Percentiles rank a stretch among this genome's conserved stretches.
Conservation (phyloP, 441 rosid genomes). For the Pelargonium myrrhifolium region DNA sequence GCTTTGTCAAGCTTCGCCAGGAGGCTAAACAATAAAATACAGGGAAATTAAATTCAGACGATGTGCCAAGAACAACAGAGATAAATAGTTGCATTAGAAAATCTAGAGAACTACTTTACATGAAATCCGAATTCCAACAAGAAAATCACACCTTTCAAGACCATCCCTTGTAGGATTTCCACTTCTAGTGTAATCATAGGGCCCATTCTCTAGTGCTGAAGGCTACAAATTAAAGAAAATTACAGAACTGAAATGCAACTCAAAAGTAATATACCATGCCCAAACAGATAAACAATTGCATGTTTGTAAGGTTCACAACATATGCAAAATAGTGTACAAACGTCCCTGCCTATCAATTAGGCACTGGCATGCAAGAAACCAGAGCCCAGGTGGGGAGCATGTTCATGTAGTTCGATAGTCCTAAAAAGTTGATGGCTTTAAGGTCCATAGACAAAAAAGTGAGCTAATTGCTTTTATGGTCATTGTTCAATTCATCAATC, state of each 20-base stretch:
- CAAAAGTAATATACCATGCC: not conserved
- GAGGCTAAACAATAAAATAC: constrained; percentile 40
- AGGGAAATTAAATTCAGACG: constrained; percentile 2
- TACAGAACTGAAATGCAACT: too few relatives aligned
- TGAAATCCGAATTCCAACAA: not conserved
- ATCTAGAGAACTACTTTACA: constrained; percentile 7
- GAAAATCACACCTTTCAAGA: constrained; percentile 54
- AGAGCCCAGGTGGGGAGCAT: too few relatives aligned
- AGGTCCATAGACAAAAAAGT: too few relatives aligned
- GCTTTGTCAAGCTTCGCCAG: constrained; percentile 93
- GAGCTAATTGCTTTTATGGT: too few relatives aligned
- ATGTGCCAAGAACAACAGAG: constrained; percentile 1
- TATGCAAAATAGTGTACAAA: not conserved
- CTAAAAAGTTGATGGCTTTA: too few relatives aligned
- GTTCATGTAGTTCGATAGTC: too few relatives aligned
- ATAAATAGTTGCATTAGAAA: not conserved
- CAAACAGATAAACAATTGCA: not conserved
- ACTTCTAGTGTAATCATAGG: constrained; percentile 92
- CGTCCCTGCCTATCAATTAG: not conserved
- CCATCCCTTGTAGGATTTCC: constrained; percentile 90
- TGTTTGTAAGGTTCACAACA: too few relatives aligned
- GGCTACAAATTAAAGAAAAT: constrained; percentile 40
- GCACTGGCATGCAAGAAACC: too few relatives aligned
- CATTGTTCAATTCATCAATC: too few relatives aligned
- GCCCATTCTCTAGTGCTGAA: constrained; percentile 68